Evolutionary conservation across 1,284 basidiomycete species (phyloP).

Genomic region (Omphalotus olearius): DNA sequence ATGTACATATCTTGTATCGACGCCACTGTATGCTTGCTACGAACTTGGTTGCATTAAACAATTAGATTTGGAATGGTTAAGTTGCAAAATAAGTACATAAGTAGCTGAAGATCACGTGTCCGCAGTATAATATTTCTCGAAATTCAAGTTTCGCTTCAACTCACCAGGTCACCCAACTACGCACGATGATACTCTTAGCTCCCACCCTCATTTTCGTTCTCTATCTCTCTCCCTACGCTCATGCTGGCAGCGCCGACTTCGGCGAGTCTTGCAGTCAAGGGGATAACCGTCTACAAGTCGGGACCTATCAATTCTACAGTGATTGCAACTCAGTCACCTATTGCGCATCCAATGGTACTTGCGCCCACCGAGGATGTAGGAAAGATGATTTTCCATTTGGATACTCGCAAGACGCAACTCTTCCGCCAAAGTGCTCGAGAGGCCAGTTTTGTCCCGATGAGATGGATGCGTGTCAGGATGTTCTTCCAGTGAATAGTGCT

Average conservation of each 20-base stretch:
- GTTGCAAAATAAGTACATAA: too few relatives aligned
- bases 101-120: too few relatives aligned
- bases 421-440: slow-evolving; percentile 60
- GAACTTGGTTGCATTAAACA: too few relatives aligned
- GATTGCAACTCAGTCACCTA: slow-evolving; percentile 73
- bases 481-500: slow-evolving; percentile 56
- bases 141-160: too few relatives aligned
- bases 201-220: slow-evolving; percentile 10
- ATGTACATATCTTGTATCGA: too few relatives aligned
- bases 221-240: slow-evolving; percentile 19
- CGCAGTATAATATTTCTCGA: too few relatives aligned
- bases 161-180: too few relatives aligned
- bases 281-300: slow-evolving; percentile 65
- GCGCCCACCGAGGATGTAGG: slow-evolving; percentile 66
- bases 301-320: slow-evolving; percentile 72
- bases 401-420: slow-evolving; percentile 35
- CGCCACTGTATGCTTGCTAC: too few relatives aligned
- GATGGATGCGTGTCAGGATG: slow-evolving; percentile 61
- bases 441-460: slow-evolving; percentile 85
- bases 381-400: slow-evolving; percentile 76
- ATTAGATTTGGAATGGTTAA: too few relatives aligned
- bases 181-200: neutral
- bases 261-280: slow-evolving; percentile 46
- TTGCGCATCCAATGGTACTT: slow-evolving; percentile 55
- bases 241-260: slow-evolving; percentile 39